Evolutionary conservation across 495 filamentous ascomycete genomes (phyloP).

Genomic region (Lentithecium fluviatile): DNA sequence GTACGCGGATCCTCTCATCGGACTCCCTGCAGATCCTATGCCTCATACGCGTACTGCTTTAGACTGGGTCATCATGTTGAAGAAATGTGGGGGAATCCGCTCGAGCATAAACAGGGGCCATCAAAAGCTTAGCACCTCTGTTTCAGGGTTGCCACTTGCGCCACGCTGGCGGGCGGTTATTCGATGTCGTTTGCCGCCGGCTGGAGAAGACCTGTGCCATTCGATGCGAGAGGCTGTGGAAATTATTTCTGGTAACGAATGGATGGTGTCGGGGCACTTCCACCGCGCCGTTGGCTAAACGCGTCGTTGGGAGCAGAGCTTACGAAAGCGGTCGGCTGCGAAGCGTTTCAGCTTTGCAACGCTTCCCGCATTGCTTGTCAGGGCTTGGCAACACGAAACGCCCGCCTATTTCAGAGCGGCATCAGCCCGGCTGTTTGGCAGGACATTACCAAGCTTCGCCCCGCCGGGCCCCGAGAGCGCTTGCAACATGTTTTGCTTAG

Average conservation of each 20-base stretch:
- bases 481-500: neutral
- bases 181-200: constrained; percentile 7
- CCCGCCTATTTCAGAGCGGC: neutral
- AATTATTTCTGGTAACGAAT: neutral
- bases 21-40: neutral
- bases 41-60: constrained; percentile 24
- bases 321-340: neutral
- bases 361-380: constrained; percentile 7
- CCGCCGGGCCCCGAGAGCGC: neutral
- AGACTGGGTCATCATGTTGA: neutral
- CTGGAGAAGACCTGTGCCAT: constrained; percentile 1
- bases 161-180: neutral
- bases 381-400: constrained; percentile 27
- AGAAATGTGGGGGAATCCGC: constrained; percentile 14
- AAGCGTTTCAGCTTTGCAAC: constrained; percentile 13
- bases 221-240: neutral
- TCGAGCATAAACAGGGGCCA: neutral
- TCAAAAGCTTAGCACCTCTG: neutral
- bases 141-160: neutral
- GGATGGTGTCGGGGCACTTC: neutral
- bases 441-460: neutral
- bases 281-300: too few relatives aligned
- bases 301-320: neutral
- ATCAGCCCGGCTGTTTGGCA: neutral
- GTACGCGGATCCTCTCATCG: neutral